These are phyloP conservation scores for Volvox carteri DNA, from an alignment of 163 green algal species.

Conservation along the genomic window DNA sequence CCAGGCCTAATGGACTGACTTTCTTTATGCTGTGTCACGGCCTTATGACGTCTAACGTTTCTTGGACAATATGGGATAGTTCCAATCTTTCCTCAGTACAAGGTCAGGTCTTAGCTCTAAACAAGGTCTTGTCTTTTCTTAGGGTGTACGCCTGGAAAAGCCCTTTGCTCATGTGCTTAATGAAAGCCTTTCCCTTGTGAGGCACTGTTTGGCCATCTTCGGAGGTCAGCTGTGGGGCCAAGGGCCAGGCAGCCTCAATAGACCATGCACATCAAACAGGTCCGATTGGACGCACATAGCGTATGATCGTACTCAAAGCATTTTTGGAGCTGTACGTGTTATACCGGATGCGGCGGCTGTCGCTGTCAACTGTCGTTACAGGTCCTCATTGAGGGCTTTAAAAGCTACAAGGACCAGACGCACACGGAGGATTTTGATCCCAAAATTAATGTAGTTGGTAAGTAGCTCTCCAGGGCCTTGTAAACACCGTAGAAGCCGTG, in stretches of 20 bases:
- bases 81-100: too few relatives aligned
- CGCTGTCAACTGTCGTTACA: neutral
- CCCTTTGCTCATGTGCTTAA: neutral
- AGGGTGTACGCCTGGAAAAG: neutral
- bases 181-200: neutral
- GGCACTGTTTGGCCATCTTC: neutral
- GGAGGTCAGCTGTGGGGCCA: neutral
- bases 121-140: too few relatives aligned
- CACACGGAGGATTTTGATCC: slow-evolving; percentile 89
- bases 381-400: slow-evolving; percentile 86
- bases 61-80: too few relatives aligned
- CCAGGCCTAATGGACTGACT: too few relatives aligned
- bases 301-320: neutral
- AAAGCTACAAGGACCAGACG: slow-evolving; percentile 97
- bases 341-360: neutral
- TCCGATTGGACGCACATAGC: neutral
- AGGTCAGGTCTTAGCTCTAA: too few relatives aligned
- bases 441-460: slow-evolving; percentile 87
- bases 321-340: neutral
- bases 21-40: too few relatives aligned
- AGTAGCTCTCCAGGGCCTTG: neutral
- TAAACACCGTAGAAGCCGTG: neutral
- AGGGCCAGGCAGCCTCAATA: too few relatives aligned
- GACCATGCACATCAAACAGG: slow-evolving; percentile 41
- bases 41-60: too few relatives aligned